phyloP scores from a whole-genome alignment of 768 basidiomycete genomes.

The Lentinula raphanica region DNA sequence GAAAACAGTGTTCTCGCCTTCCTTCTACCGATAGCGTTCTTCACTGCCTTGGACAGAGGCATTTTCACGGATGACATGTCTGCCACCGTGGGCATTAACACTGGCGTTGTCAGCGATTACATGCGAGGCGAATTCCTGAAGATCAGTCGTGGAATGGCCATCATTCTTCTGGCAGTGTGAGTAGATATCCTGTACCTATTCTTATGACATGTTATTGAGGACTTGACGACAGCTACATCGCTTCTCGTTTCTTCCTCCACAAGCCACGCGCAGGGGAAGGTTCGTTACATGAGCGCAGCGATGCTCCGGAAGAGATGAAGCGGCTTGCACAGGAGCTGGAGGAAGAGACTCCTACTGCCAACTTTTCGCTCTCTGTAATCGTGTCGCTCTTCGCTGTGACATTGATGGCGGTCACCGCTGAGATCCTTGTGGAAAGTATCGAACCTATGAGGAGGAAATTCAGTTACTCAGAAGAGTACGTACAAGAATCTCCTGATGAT shows the following conservation, averaged over 20 bases:
- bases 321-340: slow-evolving; percentile 12
- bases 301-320: slow-evolving; percentile 17
- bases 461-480: slow-evolving; percentile 35
- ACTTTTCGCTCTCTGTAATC: slow-evolving; percentile 33
- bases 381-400: slow-evolving; percentile 28
- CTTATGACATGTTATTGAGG: not conserved
- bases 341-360: slow-evolving; percentile 25
- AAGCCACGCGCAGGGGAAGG: slow-evolving; percentile 35
- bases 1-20: slow-evolving; percentile 33
- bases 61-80: slow-evolving; percentile 10
- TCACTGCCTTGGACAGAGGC: slow-evolving; percentile 29
- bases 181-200: not conserved
- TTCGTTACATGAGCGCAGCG: slow-evolving; percentile 30
- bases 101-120: slow-evolving; percentile 19
- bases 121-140: slow-evolving; percentile 30
- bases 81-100: not conserved
- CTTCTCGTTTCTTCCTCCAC: slow-evolving; percentile 25
- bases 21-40: slow-evolving; percentile 40
- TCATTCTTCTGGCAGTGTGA: slow-evolving; percentile 36
- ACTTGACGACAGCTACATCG: not conserved
- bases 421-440: slow-evolving; percentile 41
- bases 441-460: slow-evolving; percentile 20
- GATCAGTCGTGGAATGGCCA: slow-evolving; percentile 39
- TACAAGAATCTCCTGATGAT: not conserved
- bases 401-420: slow-evolving; percentile 38